Base-by-base conservation (phyloP, 148 eudicot species). In the Tetragonia tetragonoides region DNA sequence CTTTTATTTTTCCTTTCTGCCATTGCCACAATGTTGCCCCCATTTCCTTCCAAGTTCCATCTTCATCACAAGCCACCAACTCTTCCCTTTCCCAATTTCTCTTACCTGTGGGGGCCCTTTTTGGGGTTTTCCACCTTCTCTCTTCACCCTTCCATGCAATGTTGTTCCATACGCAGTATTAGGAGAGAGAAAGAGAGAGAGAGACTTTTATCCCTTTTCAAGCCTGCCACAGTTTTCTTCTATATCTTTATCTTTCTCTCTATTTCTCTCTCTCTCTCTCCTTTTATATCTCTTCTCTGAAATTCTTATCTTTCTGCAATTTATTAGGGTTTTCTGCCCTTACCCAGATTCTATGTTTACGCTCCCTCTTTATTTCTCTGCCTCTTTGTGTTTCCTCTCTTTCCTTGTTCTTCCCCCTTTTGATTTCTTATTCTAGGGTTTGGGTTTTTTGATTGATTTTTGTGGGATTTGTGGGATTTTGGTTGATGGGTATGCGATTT, bases 111-210 rank as follows among this genome's bases (percentile, higher is more conserved):
- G 34, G 78, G 81, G 70, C 81, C 81, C 84, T 74, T 82, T 82
- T 82, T 82, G 73, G 81, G 78, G 73, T 78, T 78, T 82, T 82
- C 81, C 81, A 77, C 77, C 47, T 24, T 62, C 39, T 54, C 51
- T n/a, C 20, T 49, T 46, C 66, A 34, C 66, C 68, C 80, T 72
- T 66, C 77, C 84, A 81, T 66, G 77, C 81, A 77, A 77, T 73
- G 81, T 77, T 73, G 81, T 77, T 76, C 60, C 80, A 72, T 39
- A 53, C 63, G 23, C 16, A 60, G 40, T 2, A 24, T 6, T 10
- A 8, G 6, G 62, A 71, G 66, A 68, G 42, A 74, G 49, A 59
- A 11, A 24, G 40, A 70, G 75, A 61, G 20, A 70, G 75, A 4
- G 67, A 69, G 9, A 49, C 28, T 44, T 23, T 66, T 47, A 49